These are phyloP conservation scores for Fonsecaea pugnacius DNA, from an alignment of 2,329 filamentous ascomycete genomes.

Conservation along the genomic window DNA sequence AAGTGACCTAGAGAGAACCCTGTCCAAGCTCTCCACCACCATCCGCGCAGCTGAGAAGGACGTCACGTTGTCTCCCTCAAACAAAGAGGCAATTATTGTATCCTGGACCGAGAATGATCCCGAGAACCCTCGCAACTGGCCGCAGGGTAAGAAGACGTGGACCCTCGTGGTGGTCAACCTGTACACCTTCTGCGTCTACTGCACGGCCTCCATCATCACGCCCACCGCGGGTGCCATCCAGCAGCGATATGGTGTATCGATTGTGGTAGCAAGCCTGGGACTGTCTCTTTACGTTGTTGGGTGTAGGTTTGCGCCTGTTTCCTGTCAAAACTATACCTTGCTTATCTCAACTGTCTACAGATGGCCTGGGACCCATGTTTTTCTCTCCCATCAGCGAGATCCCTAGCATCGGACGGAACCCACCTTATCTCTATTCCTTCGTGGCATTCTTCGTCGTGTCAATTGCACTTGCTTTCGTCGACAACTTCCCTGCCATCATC, in stretches of 20 bases:
- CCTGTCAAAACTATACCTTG: neutral
- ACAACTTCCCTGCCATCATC: slow-evolving; percentile 66
- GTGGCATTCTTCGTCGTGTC: slow-evolving; percentile 70
- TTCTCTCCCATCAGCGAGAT: slow-evolving; percentile 71
- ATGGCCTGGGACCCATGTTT: slow-evolving; percentile 59
- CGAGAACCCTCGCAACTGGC: slow-evolving; percentile 50
- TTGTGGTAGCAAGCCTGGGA: slow-evolving; percentile 39
- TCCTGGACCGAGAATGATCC: slow-evolving; percentile 52
- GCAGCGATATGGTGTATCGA: slow-evolving; percentile 37
- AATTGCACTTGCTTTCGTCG: slow-evolving; percentile 65
- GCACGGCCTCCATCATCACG: slow-evolving; percentile 43
- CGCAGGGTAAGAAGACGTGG: slow-evolving; percentile 45
- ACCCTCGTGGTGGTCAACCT: slow-evolving; percentile 47
- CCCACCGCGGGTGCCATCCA: slow-evolving; percentile 37
- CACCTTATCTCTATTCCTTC: slow-evolving; percentile 70
- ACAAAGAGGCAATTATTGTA: slow-evolving; percentile 37
- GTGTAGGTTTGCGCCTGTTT: slow-evolving; percentile 5
- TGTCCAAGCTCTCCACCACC: neutral
- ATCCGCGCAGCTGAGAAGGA: neutral
- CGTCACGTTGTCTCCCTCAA: neutral
- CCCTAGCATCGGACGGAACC: slow-evolving; percentile 67
- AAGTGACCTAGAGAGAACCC: slow-evolving; percentile 8
- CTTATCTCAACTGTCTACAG: neutral
- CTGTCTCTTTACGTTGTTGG: slow-evolving; percentile 42
- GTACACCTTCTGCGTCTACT: slow-evolving; percentile 47